Evolutionary conservation across 305 asterid species (phyloP).

Genomic region (Striga hermonthica): DNA sequence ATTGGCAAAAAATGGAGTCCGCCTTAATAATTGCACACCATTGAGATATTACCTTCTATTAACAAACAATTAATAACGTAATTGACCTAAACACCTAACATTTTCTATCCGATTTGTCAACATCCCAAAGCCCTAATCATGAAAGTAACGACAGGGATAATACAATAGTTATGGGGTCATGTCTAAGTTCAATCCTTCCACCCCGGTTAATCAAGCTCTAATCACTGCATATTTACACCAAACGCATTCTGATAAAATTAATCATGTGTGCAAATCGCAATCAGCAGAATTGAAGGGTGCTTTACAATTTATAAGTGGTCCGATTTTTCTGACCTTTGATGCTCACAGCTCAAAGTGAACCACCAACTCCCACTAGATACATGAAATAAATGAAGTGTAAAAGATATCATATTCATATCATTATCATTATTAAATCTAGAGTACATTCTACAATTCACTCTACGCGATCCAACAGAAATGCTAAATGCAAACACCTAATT

Average conservation of each 20-base stretch:
- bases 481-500: slow-evolving; percentile 25
- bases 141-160: slow-evolving; percentile 34
- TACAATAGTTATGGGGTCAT: slow-evolving; percentile 33
- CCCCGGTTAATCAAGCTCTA: slow-evolving; percentile 15
- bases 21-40: slow-evolving; percentile 38
- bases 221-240: slow-evolving; percentile 17
- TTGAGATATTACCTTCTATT: slow-evolving; percentile 28
- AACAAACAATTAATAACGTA: slow-evolving; percentile 29
- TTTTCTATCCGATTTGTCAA: slow-evolving; percentile 34
- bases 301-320: slow-evolving; percentile 6
- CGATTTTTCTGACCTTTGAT: slow-evolving; percentile 19
- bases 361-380: slow-evolving; percentile 13
- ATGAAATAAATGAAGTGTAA: slow-evolving; percentile 5
- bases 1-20: slow-evolving; percentile 8
- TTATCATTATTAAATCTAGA: neutral
- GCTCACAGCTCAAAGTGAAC: slow-evolving; percentile 13
- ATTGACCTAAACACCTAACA: slow-evolving; percentile 29
- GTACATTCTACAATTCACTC: neutral
- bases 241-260: slow-evolving; percentile 4
- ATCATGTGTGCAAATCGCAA: slow-evolving; percentile 28
- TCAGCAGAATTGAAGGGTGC: slow-evolving; percentile 17
- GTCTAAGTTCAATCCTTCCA: slow-evolving; percentile 20
- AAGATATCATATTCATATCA: neutral
- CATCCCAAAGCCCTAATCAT: slow-evolving; percentile 39
- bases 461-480: neutral